Base-by-base conservation (phyloP, 345 rosid species). In the Geranium brycei region DNA sequence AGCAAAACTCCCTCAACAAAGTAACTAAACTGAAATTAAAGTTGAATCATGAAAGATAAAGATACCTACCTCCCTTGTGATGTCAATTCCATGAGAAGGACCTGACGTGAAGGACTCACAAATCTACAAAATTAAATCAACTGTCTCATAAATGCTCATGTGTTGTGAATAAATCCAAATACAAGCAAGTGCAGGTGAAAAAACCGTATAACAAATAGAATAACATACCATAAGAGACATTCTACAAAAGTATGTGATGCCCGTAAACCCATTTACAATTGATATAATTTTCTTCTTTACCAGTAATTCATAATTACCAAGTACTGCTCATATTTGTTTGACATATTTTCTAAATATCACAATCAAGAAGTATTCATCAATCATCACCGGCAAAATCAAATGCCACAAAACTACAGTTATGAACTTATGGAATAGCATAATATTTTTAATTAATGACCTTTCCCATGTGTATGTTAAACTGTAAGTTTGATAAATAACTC, bases 71-170 rank as follows among this genome's bases (percentile, higher is more conserved):
- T 88, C 97, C 74, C 99, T 88, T 2, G 97, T 93, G 60, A 90
- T 87, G 81, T 85, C 95, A 68, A 79, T 81, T 60, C 97, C 99
- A 83, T 93, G 91, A 73, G 77, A 81, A 71, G 97, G 99, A 73
- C 97, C 99, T 5, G 92, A 82, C 28, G 99, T 90, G 67, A 93
- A 72, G 0, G 91, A 83, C 73, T 93, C 97, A 7, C 79, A 80
- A 65, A 93, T 80, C 99, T 93, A 75, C 15, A 47, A 47, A 47
- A 47, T 47, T 47, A 47, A 47, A 47, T 8, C 13, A 47, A 47
- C 11, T 8, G 53, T 47, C 53, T 35, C 53, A 8, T 47, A 47
- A 47, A 47, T 47, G 53, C 14, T 8, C 53, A 47, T 2, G 53
- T 13, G 15, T 47, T 47, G 11, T 47, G 53, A 47, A 8, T 13